Base-by-base conservation (phyloP, 2,329 filamentous ascomycete genomes). In the Colletotrichum sp. region DNA sequence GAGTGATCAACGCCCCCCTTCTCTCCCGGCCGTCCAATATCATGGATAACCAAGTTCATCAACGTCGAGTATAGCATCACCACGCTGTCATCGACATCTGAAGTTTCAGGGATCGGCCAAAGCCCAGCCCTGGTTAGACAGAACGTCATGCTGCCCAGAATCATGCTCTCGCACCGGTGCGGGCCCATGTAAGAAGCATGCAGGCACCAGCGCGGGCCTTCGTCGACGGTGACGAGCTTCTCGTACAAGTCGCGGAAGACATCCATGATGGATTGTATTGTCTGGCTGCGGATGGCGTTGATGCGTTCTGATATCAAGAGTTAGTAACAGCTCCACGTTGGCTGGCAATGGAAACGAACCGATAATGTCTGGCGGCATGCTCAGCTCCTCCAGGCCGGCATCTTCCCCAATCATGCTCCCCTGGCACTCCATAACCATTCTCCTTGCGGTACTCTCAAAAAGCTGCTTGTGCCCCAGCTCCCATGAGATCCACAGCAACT, bases 141-240 rank as follows among this genome's bases (percentile, higher is more conserved):
- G 65, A 84, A 84, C 1, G 81, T 82, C 72, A 84, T 79, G 2
- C 83, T 84, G 2, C 83, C 82, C 1, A 85, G 78, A 11, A 85
- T 84, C 82, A 84, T 85, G 27, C 82, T 85, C 49, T 85, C 84
- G 73, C 83, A 85, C 11, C 81, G 78, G 65, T 84, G 83, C 8
- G 79, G 82, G 1, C 82, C 83, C 81, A 84, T 83, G 78, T 80
- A 85, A 6, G 79, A 78, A 2, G 83, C 83, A 69, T 84, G 81
- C 1, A 78, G 79, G 36, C 83, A 84, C 82, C 83, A 84, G 12
- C 83, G 79, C 4, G 81, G 80, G 25, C 78, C 79, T 65, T 83
- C 82, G 57, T 83, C 82, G 7, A 82, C 81, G 8, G 79, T 78
- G 7, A 82, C 66, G 3, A 83, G 78, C 27, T 79, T 77, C 15